Conservation (phyloP, 202 grass and related monocot species). For the Dendrocalamus latiflorus region DNA sequence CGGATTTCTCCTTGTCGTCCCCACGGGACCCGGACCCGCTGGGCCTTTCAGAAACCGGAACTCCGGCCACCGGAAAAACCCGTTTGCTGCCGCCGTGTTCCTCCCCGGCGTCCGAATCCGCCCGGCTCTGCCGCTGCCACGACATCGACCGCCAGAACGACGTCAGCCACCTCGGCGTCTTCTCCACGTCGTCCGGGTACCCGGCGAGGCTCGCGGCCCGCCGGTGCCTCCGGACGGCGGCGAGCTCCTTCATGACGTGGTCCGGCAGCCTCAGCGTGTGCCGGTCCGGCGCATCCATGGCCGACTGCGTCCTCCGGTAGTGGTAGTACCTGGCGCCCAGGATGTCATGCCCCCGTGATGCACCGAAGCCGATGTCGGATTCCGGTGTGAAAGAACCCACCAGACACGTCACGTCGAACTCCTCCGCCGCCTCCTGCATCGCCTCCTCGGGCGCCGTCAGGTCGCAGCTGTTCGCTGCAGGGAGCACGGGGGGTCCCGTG, state of each 20-base stretch:
- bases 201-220: too few relatives aligned
- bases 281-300: too few relatives aligned
- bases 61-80: conserved; percentile 21
- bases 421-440: conserved; percentile 19
- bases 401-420: conserved; percentile 1
- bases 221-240: too few relatives aligned
- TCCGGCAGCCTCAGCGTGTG: too few relatives aligned
- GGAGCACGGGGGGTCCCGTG: background rate
- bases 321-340: too few relatives aligned
- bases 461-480: background rate
- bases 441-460: background rate
- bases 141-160: conserved; percentile 60
- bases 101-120: background rate
- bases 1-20: background rate
- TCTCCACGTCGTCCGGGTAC: too few relatives aligned
- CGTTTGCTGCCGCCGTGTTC: conserved; percentile 18
- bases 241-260: too few relatives aligned
- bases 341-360: conserved; percentile 13
- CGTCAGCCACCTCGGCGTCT: too few relatives aligned
- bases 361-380: conserved; percentile 24
- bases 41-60: background rate
- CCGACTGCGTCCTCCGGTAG: too few relatives aligned
- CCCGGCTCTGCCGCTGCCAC: conserved; percentile 22
- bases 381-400: conserved; percentile 16
- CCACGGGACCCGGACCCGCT: background rate